Evolutionary conservation across 768 basidiomycete species (phyloP), one percentile per base, ranked within the genome.

Genomic region (Boletus reticuloceps): DNA sequence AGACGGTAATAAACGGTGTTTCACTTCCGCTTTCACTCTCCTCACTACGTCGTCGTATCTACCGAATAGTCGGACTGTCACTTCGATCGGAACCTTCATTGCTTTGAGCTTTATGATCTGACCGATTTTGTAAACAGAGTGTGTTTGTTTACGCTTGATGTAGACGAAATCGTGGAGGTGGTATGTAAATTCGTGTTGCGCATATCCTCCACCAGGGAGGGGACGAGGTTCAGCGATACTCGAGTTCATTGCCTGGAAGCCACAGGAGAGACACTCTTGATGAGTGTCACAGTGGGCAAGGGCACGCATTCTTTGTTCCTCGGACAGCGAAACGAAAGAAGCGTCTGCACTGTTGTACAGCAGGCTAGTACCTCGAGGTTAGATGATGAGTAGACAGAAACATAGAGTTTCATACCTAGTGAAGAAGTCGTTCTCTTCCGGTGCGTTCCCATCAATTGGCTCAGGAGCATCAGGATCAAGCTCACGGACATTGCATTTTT

Each of bases 81-180:
- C 61, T 40, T 78, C 65, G 10, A 57, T 53, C 14, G 66, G 60
- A 25, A 55, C 41, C 7, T 54, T 60, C 27, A 64, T 64, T n/a
- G 60, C 57, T 40, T 60, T 58, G 19, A 87, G 65, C 5, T 69
- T 63, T 16, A 72, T 56, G 38, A 91, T 80, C 59, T 88, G 86
- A 0, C 77, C 86, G 50, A 90, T 81, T 6, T 73, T 64, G 41
- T 85, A 74, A 25, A 54, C 61, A 16, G 64, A 53, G 12, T 71
- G 59, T 12, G 60, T 59, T 14, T 61, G 53, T 36, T 68, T 56
- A 16, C 71, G 70, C 39, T 73, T 75, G 38, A 87, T 50, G 62
- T 87, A 89, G 11, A 88, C 76, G 56, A 82, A 88, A 57, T 89
- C 89, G 43, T 77, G 47, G 10, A 72, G 50, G 60, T 89, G 89